Base-by-base conservation (phyloP, 768 basidiomycete species). In the Termitomyces titanicus region DNA sequence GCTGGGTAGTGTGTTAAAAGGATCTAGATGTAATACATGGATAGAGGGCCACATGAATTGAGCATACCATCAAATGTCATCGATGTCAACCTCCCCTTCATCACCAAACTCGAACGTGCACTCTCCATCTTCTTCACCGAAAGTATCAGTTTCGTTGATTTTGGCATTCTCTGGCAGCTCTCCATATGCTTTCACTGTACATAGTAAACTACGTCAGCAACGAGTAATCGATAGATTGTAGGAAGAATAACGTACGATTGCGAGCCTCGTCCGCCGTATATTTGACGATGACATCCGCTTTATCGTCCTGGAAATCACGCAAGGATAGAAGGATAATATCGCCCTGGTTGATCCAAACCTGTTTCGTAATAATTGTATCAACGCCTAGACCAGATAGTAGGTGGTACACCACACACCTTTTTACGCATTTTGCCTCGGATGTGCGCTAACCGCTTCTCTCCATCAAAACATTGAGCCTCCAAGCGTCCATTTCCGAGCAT, bases 261-360 rank as follows among this genome's bases (percentile, higher is more conserved):
- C 92, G 81, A 42, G 92, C 92, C 69, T 99, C 96, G 68, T 99
- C 95, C 35, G 94, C 85, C 2, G 95, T 97, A 72, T 98, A 99
- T 74, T 97, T 97, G 66, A 98, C 96, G 68, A 98, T 98, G 47
- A 99, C 96, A 76, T 99, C 97, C 18, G 95, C 97, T 73, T 98
- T 98, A 75, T 92, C 94, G 64, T 99, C 97, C 73, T 98, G 96
- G 84, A 98, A 99, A 48, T 98, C 97, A 60, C 97, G 92, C 47
- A 99, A 80, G 27, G 94, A 98, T 18, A 98, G 78, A 42, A 98
- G 77, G 49, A 98, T 85, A 66, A 98, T 98, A 67, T 98, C 96
- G 66, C 96, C 96, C 65, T 97, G 93, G 70, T 96, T 97, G 69
- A 98, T 98, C 96, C 96, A 98, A 66, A 98, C 94, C 95, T 98